These are phyloP conservation scores for Lichtheimia hyalospora DNA, from an alignment of 371 early-diverging fungal genomes.

Conservation along the genomic window DNA sequence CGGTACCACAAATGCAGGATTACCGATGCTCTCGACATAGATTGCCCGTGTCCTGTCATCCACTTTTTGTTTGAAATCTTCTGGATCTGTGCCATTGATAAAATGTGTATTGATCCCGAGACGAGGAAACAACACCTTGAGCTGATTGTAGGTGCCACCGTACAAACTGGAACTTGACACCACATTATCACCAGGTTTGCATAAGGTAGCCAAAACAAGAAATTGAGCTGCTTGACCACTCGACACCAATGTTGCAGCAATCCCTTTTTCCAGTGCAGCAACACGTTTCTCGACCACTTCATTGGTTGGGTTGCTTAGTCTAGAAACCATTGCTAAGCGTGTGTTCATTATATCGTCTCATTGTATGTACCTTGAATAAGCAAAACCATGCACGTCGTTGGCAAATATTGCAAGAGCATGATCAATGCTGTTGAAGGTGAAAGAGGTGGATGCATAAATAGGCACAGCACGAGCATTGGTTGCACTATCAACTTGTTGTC, in stretches of 20 bases:
- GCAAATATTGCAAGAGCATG: constrained; percentile 83
- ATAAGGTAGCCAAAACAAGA: constrained; percentile 72
- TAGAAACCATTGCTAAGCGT: not conserved
- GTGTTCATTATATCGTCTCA: not conserved
- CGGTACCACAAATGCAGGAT: constrained; percentile 82
- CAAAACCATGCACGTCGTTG: constrained; percentile 61
- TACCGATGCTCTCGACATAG: constrained; percentile 87
- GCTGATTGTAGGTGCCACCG: constrained; percentile 91
- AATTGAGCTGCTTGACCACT: constrained; percentile 89
- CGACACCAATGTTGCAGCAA: constrained; percentile 52
- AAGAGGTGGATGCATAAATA: constrained; percentile 86
- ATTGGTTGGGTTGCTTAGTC: constrained; percentile 79
- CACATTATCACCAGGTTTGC: constrained; percentile 81
- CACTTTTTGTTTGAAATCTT: constrained; percentile 63
- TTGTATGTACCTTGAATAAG: not conserved
- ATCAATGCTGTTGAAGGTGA: constrained; percentile 70
- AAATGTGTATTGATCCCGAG: constrained; percentile 82
- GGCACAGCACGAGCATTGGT: constrained; percentile 88
- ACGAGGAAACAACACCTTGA: constrained; percentile 81
- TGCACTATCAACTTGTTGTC: constrained; percentile 63
- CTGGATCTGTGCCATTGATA: constrained; percentile 68
- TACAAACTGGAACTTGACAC: constrained; percentile 77
- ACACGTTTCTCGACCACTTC: constrained; percentile 89
- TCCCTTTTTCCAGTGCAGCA: constrained; percentile 88
- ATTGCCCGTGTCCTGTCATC: constrained; percentile 88